A percentile compares a stretch with the other conserved stretches of the same genome.
Conservation (phyloP, 2,329 filamentous ascomycete species). For the Mycosphaerella sp. region DNA sequence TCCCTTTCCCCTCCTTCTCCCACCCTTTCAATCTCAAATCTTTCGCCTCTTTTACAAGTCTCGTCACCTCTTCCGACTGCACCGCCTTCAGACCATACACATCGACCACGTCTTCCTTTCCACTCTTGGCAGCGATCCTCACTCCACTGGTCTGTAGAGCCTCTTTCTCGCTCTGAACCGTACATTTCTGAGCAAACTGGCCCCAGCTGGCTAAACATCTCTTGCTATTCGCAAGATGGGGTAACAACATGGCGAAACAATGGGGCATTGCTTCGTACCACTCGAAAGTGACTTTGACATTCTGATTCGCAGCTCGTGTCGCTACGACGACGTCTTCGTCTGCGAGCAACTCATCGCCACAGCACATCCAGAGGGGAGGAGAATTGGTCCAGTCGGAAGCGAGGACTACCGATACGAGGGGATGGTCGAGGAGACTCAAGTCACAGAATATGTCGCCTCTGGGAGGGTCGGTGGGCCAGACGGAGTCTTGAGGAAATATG, state of each 20-base stretch:
- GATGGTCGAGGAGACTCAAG: constrained; percentile 49
- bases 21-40: constrained; percentile 27
- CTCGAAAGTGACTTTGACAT: constrained; percentile 58
- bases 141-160: constrained; percentile 28
- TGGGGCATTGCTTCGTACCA: constrained; percentile 79
- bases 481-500: constrained; percentile 42
- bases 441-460: constrained; percentile 46
- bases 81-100: constrained; percentile 23
- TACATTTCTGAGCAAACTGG: constrained; percentile 25
- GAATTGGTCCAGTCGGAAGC: constrained; percentile 52
- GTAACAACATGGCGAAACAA: constrained; percentile 49
- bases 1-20: constrained; percentile 30
- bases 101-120: constrained; percentile 26
- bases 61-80: constrained; percentile 25
- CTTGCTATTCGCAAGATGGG: constrained; percentile 27
- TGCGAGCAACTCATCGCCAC: constrained; percentile 64
- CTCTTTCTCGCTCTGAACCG: constrained; percentile 25
- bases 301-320: constrained; percentile 49
- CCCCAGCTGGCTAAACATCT: constrained; percentile 37
- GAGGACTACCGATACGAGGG: constrained; percentile 59
- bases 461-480: constrained; percentile 42
- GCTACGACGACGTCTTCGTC: constrained; percentile 62
- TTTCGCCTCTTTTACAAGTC: constrained; percentile 29
- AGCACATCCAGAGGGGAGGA: constrained; percentile 62
- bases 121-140: constrained; percentile 29